phyloP scores from a whole-genome alignment of 441 rosid species.

The Sinapis alba region DNA sequence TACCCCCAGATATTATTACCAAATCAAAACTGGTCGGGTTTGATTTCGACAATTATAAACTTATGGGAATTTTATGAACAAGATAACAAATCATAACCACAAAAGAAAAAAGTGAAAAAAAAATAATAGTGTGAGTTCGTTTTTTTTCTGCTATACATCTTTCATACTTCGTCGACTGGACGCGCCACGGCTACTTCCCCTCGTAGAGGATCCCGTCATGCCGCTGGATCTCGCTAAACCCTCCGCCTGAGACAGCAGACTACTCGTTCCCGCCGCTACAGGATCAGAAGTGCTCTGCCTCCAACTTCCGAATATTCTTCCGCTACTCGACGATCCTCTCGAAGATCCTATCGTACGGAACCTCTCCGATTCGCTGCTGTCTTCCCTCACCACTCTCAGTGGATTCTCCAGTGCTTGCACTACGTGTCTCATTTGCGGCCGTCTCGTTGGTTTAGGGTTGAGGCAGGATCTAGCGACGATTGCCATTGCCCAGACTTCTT shows the following conservation, averaged over 20 bases:
- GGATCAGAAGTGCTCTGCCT: conserved; percentile 54
- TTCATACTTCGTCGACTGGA: conserved; percentile 36
- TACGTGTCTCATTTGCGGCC: conserved; percentile 65
- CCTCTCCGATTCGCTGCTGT: conserved; percentile 51
- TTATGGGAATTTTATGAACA: conserved; percentile 17
- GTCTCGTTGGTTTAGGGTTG: conserved; percentile 58
- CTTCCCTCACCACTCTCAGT: conserved; percentile 63
- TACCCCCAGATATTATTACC: not conserved
- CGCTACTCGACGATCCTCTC: conserved; percentile 54
- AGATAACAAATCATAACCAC: conserved; percentile 20
- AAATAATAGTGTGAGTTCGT: not conserved
- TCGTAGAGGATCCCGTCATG: conserved; percentile 19
- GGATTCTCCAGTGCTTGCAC: conserved; percentile 76
- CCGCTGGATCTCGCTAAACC: conserved; percentile 20
- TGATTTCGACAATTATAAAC: not conserved
- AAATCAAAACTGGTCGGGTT: not conserved
- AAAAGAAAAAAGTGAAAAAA: not conserved
- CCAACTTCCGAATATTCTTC: conserved; percentile 60
- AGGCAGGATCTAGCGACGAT: conserved; percentile 71
- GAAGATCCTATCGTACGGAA: conserved; percentile 57
- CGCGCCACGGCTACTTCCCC: conserved; percentile 38
- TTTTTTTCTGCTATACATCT: conserved; percentile 30
- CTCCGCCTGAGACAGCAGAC: conserved; percentile 33
- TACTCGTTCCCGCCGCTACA: conserved; percentile 43
- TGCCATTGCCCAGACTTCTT: conserved; percentile 87